Evolutionary conservation across 257 asterid species (phyloP), one percentile per base, ranked within the genome.

Genomic region (Solanum rostratum): DNA sequence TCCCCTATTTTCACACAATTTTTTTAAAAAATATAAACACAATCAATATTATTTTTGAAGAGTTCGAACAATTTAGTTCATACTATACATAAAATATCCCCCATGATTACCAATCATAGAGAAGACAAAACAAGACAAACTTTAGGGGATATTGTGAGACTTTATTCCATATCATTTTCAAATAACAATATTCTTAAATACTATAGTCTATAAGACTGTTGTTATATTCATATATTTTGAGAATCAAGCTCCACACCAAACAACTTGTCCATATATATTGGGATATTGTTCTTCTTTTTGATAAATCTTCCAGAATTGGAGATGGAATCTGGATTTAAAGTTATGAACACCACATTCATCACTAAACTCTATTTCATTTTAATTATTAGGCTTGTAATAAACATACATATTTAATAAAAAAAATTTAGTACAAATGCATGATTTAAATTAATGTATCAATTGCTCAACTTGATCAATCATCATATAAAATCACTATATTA

Each of bases 171-270:
- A 45, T 13, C 85, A 79, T 57, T 54, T 37, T 85, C 82, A 84
- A 70, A 80, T 86, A 88, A 89, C 88, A 88, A 86, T 89, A 88
- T 87, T 87, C 91, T 89, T 66, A 83, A 76, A 88, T 70, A 76
- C 66, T 14, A 69, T 33, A 33, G 39, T 33, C 39, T 33, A 33
- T 27, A 37, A 76, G 83, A 80, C 46, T 18, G 60, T 13, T 46
- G 59, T 22, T 12, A 22, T 45, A 63, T 12, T 27, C 27, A 45
- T 13, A 73, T 73, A 66, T 27, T 66, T 50, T 5, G 82, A 29
- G 82, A 50, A 52, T 18, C 3, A 84, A 87, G 92, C 90, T 84
- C 87, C 89, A 88, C 85, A 78, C 50, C 45, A 50, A 78, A 18
- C 65, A 78, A 78, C 82, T 78, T 78, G 82, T 78, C 65, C 9